These are phyloP conservation scores for Globisporangium perplexum DNA, from an alignment of 352 stramenopile genomes.

Conservation along the genomic window DNA sequence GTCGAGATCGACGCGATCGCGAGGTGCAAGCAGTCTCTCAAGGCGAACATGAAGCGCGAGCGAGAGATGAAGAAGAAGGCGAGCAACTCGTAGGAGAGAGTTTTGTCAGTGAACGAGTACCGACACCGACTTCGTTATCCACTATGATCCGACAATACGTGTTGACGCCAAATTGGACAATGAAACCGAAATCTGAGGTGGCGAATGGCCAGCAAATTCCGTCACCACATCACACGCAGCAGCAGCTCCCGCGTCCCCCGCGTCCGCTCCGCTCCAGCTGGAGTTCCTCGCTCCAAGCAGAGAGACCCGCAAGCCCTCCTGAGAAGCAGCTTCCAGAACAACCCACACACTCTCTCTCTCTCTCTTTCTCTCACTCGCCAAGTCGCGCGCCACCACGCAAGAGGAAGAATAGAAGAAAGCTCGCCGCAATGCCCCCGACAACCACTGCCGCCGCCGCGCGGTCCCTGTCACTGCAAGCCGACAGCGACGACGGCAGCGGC, in stretches of 20 bases:
- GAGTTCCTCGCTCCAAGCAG: no score
- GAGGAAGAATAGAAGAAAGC: not conserved
- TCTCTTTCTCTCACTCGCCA: not conserved
- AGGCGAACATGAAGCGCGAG: slow-evolving; percentile 48
- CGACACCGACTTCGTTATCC: no score
- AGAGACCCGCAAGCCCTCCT: no score
- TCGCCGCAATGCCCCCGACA: not conserved
- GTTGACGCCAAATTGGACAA: no score
- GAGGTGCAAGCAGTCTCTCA: slow-evolving; percentile 50
- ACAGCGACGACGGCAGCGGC: not conserved
- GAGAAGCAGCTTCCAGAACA: no score
- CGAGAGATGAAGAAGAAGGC: slow-evolving; percentile 14
- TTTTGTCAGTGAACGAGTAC: not conserved
- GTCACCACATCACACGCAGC: not conserved
- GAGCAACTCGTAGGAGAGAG: not conserved
- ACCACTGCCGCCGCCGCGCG: not conserved
- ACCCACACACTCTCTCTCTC: not conserved
- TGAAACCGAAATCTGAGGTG: no score
- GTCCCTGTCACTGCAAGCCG: not conserved
- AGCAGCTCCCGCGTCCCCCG: no score
- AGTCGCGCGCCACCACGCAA: not conserved
- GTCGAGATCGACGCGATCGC: slow-evolving; percentile 45
- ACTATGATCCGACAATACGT: not conserved
- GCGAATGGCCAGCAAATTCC: no score
- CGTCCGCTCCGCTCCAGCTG: no score